These are phyloP conservation scores for Nicotiana obtusifolia DNA, from an alignment of 257 asterid genomes.

Conservation along the genomic window DNA sequence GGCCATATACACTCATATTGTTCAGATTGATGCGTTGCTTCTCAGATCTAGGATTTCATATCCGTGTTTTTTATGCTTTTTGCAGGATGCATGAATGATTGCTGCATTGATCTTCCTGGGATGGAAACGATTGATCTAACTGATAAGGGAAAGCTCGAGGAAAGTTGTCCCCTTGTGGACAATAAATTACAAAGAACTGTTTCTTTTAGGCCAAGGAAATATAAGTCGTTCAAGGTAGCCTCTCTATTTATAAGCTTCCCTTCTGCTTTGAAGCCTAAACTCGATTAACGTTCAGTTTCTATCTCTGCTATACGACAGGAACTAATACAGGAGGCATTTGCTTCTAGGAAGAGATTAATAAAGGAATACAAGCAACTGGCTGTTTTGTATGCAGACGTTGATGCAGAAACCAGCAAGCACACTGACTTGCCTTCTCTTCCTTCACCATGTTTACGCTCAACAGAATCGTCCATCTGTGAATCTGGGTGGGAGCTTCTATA, in stretches of 20 bases:
- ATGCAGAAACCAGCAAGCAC: conserved; percentile 31
- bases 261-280: not conserved
- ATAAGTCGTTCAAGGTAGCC: conserved; percentile 61
- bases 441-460: conserved; percentile 10
- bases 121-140: conserved; percentile 63
- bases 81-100: conserved; percentile 28
- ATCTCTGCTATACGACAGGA: conserved; percentile 29
- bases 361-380: conserved; percentile 68
- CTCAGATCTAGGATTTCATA: not conserved
- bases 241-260: conserved; percentile 5
- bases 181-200: conserved; percentile 17
- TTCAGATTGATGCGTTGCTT: not conserved
- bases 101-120: conserved; percentile 21
- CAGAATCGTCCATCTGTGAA: conserved; percentile 25
- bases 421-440: conserved; percentile 19
- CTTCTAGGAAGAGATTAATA: conserved; percentile 58
- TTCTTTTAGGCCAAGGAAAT: conserved; percentile 38
- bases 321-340: conserved; percentile 49
- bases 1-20: not conserved
- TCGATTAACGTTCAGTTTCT: not conserved
- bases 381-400: conserved; percentile 55
- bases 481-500: conserved; percentile 72
- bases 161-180: conserved; percentile 16
- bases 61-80: not conserved
- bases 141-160: conserved; percentile 28